phyloP scores from a whole-genome alignment of 2,329 filamentous ascomycete genomes.

The Phialocephala sp. region DNA sequence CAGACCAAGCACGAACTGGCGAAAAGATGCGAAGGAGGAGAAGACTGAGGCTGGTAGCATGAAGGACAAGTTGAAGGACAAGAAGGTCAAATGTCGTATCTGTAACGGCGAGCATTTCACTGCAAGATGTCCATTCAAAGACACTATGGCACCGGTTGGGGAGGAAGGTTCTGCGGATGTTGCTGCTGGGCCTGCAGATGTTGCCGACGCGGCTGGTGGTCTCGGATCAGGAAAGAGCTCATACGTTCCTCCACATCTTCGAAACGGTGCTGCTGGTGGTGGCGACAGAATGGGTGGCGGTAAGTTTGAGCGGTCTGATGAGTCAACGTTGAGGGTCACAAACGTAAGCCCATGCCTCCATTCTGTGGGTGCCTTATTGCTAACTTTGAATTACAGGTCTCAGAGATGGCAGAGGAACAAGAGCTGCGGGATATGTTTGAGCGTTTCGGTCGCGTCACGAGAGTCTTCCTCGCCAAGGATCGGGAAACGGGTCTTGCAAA shows the following conservation, averaged over 20 bases:
- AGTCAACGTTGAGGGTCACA: constrained; percentile 95
- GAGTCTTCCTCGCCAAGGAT: constrained; percentile 98
- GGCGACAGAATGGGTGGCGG: constrained; percentile 85
- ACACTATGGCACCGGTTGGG: constrained; percentile 92
- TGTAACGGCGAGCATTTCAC: constrained; percentile 99
- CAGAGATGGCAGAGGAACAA: constrained; percentile 94
- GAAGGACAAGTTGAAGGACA: constrained; percentile 91
- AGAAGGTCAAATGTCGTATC: constrained; percentile 99
- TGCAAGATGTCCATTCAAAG: constrained; percentile 98
- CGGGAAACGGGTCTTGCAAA: constrained; percentile 94
- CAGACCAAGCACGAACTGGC: constrained; percentile 92
- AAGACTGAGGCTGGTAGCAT: constrained; percentile 75
- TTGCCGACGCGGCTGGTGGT: constrained; percentile 55
- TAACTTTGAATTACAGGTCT: constrained; percentile 45
- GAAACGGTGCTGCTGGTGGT: constrained; percentile 67
- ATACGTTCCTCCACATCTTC: constrained; percentile 93
- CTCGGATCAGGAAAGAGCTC: constrained; percentile 74
- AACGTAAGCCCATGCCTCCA: constrained; percentile 64
- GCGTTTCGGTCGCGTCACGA: constrained; percentile 92
- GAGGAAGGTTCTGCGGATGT: constrained; percentile 61
- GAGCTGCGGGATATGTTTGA: constrained; percentile 98
- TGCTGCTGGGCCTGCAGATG: constrained; percentile 55
- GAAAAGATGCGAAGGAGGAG: constrained; percentile 84
- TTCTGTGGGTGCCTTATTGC: neutral
- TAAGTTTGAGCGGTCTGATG: constrained; percentile 95